These are phyloP conservation scores for Penicillium desertorum DNA, from an alignment of 495 filamentous ascomycete species.

Conservation along the genomic window DNA sequence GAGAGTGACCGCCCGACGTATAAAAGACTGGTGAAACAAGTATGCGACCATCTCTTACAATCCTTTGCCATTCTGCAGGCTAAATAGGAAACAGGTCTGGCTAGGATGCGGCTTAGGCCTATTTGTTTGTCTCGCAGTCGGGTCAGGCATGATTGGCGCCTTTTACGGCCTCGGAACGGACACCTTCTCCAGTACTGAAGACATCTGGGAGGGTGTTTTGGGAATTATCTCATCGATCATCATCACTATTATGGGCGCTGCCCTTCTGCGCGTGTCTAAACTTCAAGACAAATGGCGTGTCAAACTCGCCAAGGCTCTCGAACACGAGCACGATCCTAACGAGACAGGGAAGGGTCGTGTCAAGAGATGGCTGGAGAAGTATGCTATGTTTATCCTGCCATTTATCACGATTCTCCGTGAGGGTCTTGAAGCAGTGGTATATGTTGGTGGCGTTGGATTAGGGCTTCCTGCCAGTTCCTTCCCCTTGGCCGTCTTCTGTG, in stretches of 20 bases:
- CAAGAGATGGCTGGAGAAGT: slow-evolving; percentile 69
- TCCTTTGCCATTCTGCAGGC: not conserved
- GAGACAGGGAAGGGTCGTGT: slow-evolving; percentile 36
- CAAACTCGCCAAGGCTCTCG: slow-evolving; percentile 69
- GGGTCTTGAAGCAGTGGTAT: slow-evolving; percentile 79
- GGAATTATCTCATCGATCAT: slow-evolving; percentile 68
- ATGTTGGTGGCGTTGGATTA: slow-evolving; percentile 77
- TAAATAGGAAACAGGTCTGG: slow-evolving; percentile 60
- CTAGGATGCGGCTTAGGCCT: slow-evolving; percentile 62
- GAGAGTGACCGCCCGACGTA: slow-evolving; percentile 54
- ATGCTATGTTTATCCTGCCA: slow-evolving; percentile 77
- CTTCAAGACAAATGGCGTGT: slow-evolving; percentile 82
- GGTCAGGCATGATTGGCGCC: slow-evolving; percentile 70
- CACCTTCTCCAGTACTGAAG: slow-evolving; percentile 62
- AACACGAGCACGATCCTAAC: slow-evolving; percentile 45
- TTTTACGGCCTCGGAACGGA: slow-evolving; percentile 73
- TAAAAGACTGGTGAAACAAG: slow-evolving; percentile 71
- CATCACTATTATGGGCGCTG: slow-evolving; percentile 75
- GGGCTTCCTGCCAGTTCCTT: slow-evolving; percentile 71
- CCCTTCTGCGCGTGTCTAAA: slow-evolving; percentile 78
- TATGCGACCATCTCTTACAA: slow-evolving; percentile 30
- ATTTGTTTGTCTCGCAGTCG: slow-evolving; percentile 65
- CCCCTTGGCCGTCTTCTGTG: slow-evolving; percentile 69
- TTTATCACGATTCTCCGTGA: slow-evolving; percentile 84
- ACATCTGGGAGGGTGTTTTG: slow-evolving; percentile 79